Percentiles rank a stretch among this genome's conserved stretches.
phyloP scores from a whole-genome alignment of 2,329 filamentous ascomycete genomes.

The Laburnicola sp. region DNA sequence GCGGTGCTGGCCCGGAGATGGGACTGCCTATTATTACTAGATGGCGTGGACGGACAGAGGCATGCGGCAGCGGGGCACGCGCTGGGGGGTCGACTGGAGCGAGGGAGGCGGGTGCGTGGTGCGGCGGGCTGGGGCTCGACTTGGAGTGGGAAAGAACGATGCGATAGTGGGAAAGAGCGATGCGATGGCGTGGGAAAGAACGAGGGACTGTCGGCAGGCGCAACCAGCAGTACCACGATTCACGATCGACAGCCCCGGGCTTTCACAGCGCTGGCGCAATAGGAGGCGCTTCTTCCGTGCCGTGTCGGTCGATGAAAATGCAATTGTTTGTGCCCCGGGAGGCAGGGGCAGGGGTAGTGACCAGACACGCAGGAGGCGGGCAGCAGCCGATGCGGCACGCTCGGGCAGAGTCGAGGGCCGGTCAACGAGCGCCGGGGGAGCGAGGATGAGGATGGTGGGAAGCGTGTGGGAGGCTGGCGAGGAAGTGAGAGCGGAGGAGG shows the following conservation, averaged over 20 bases:
- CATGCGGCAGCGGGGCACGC: constrained; percentile 4
- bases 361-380: constrained; percentile 13
- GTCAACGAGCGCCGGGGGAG: constrained; percentile 6
- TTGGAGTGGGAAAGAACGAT: neutral
- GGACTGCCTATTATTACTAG: constrained; percentile 2
- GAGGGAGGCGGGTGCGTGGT: neutral
- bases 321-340: constrained; percentile 5
- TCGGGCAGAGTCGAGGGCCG: constrained; percentile 16
- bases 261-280: neutral
- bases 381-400: constrained; percentile 16
- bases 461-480: neutral
- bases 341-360: constrained; percentile 13
- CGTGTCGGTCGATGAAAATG: constrained; percentile 3
- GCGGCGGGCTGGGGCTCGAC: neutral
- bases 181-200: neutral
- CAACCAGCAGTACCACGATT: too few species aligned
- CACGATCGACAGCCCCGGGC: neutral
- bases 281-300: constrained; percentile 2
- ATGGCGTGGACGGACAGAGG: neutral
- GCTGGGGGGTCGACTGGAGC: neutral
- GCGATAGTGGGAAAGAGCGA: neutral
- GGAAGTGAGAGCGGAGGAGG: neutral
- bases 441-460: neutral
- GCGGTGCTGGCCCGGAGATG: constrained; percentile 13
- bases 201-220: constrained; percentile 2